Evolutionary conservation across 768 basidiomycete genomes (phyloP), one percentile per base, ranked within the genome.

Genomic region (Suillus cothurnatus): DNA sequence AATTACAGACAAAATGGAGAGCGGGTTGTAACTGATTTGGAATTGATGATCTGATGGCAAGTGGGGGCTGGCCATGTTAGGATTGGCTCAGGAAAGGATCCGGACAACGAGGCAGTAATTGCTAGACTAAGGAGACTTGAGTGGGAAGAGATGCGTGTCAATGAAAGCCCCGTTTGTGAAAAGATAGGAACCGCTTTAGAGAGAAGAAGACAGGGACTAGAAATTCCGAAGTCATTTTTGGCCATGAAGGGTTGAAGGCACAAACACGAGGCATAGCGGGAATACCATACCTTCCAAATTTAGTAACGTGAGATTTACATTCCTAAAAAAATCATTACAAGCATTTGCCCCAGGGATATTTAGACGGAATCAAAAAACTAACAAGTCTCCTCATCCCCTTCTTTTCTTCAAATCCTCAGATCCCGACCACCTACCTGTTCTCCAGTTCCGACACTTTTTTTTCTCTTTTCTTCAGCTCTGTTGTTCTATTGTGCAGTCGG

Each of bases 401-500:
- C 62, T 63, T 63, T 47, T 66, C 60, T 66, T 63, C 70, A 53
- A 61, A 66, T 69, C 69, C 65, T 56, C 68, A 65, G 63, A 28
- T 67, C 74, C 77, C 74, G 69, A 70, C 72, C 69, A 71, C 76
- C 70, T 73, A 72, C 68, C 76, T 70, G 73, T 73, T 72, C 77
- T 77, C 76, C 73, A 76, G 72, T 75, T 72, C 79, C 78, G 79
- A 79, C 81, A n/a, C n/a, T n/a, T n/a, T 77, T 71, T 70, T 81
- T 71, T 69, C 76, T 76, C 72, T 63, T 61, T 67, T 67, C 65
- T 43, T 65, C 68, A 55, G 66, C 76, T 61, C 57, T 73, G 68
- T 77, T 74, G 78, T 64, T 72, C 70, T 68, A 71, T 76, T 76
- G 76, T 76, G 77, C 77, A 72, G 61, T 72, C 68, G 71, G 70